phyloP scores from a whole-genome alignment of 2,329 filamentous ascomycete genomes.

The Pseudovirgaria hyperparasitica region DNA sequence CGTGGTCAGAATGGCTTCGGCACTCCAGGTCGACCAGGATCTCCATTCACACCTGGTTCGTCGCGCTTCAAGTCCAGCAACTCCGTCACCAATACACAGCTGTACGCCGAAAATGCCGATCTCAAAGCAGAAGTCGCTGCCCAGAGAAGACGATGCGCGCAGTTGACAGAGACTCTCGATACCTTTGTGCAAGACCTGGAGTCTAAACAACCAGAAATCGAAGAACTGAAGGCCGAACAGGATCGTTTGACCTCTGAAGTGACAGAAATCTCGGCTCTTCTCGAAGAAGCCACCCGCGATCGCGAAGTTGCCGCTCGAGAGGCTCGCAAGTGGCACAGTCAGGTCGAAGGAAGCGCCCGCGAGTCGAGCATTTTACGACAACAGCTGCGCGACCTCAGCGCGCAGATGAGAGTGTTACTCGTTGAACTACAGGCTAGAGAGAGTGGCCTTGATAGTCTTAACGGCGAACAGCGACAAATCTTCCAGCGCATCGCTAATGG shows the following conservation, averaged over 20 bases:
- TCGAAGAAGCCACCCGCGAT: conserved; percentile 70
- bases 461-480: conserved; percentile 57
- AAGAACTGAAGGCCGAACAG: conserved; percentile 72
- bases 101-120: conserved; percentile 49
- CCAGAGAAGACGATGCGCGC: conserved; percentile 61
- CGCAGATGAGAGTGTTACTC: conserved; percentile 80
- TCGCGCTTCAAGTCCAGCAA: conserved; percentile 39
- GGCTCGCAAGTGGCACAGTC: conserved; percentile 64
- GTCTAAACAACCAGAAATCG: conserved; percentile 73
- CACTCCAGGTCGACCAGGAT: conserved; percentile 38
- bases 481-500: conserved; percentile 68
- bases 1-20: conserved; percentile 37
- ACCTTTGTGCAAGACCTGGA: conserved; percentile 79
- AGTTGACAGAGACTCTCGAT: conserved; percentile 65
- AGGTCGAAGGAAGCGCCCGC: conserved; percentile 46
- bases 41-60: conserved; percentile 43
- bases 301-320: conserved; percentile 68
- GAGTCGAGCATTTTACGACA: conserved; percentile 72
- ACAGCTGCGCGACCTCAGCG: conserved; percentile 78
- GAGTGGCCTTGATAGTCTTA: conserved; percentile 61
- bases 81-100: conserved; percentile 49
- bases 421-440: conserved; percentile 76
- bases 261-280: conserved; percentile 61
- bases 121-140: conserved; percentile 59
- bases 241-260: conserved; percentile 70